Percentiles rank a stretch among this genome's conserved stretches.
Evolutionary conservation across 2,329 filamentous ascomycete species (phyloP).

Genomic region (Beauveria australis): DNA sequence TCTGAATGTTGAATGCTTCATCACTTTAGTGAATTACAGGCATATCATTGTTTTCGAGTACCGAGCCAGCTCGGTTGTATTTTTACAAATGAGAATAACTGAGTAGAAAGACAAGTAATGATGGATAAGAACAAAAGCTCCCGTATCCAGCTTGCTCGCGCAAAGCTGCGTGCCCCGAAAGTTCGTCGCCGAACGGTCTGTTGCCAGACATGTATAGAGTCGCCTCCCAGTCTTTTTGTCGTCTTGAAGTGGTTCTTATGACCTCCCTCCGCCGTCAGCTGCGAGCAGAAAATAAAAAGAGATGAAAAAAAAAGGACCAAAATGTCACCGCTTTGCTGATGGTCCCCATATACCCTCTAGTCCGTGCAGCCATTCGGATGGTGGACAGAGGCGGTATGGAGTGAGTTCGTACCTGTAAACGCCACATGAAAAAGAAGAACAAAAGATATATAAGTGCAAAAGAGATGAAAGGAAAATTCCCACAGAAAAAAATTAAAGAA

Average conservation of each 20-base stretch:
- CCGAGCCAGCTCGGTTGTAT: slow-evolving; percentile 7
- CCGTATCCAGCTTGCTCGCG: neutral
- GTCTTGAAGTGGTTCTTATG: neutral
- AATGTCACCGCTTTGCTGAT: neutral
- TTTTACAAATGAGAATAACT: slow-evolving; percentile 3
- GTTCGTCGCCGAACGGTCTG: slow-evolving; percentile 22
- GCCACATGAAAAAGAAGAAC: slow-evolving; percentile 9
- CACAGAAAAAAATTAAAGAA: neutral
- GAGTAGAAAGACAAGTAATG: neutral
- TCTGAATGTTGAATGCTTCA: neutral
- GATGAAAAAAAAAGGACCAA: neutral
- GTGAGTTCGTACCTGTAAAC: neutral
- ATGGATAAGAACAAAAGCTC: slow-evolving; percentile 12
- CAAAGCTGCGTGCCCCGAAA: neutral
- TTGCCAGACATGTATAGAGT: slow-evolving; percentile 24
- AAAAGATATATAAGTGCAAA: neutral
- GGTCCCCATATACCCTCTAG: neutral
- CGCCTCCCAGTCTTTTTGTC: slow-evolving; percentile 15
- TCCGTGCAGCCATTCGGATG: neutral
- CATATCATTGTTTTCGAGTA: neutral
- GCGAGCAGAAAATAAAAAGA: neutral
- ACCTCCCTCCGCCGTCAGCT: neutral
- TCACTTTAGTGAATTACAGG: neutral
- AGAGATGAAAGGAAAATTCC: neutral
- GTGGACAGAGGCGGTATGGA: neutral